Conservation (phyloP, 768 basidiomycete species). For the Tricholoma saponaceum region DNA sequence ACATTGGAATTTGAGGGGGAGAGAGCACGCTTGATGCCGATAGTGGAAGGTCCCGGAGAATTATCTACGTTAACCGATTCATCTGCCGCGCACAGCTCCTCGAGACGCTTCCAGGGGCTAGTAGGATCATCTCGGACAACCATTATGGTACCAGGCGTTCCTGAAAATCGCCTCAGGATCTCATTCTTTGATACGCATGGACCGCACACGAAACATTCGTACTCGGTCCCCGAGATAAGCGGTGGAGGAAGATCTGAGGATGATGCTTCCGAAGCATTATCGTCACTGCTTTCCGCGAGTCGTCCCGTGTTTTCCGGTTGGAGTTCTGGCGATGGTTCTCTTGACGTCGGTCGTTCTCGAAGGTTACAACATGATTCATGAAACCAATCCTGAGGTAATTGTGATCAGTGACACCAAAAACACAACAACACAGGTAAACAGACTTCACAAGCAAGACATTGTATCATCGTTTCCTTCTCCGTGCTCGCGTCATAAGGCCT, state of each 20-base stretch:
- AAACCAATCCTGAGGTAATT: slow-evolving; percentile 72
- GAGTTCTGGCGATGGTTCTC: slow-evolving; percentile 34
- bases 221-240: slow-evolving; percentile 61
- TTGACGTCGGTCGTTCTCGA: slow-evolving; percentile 55
- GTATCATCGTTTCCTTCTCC: slow-evolving; percentile 85
- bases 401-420: slow-evolving; percentile 7
- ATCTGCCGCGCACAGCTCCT: slow-evolving; percentile 21
- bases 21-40: slow-evolving; percentile 49
- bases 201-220: slow-evolving; percentile 74
- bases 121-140: slow-evolving; percentile 48
- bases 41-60: slow-evolving; percentile 13
- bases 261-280: slow-evolving; percentile 60
- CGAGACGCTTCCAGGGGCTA: slow-evolving; percentile 52
- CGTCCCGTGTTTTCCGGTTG: slow-evolving; percentile 13
- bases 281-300: slow-evolving; percentile 26
- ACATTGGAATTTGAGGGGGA: slow-evolving; percentile 33
- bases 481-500: slow-evolving; percentile 65
- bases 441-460: slow-evolving; percentile 84
- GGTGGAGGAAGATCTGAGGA: slow-evolving; percentile 65
- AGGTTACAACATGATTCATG: slow-evolving; percentile 88
- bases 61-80: slow-evolving; percentile 25
- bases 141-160: slow-evolving; percentile 64
- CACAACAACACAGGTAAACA: slow-evolving; percentile 20
- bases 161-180: slow-evolving; percentile 58
- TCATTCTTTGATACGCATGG: slow-evolving; percentile 57